phyloP scores from a whole-genome alignment of 495 filamentous ascomycete species.

The Platismatia glauca region DNA sequence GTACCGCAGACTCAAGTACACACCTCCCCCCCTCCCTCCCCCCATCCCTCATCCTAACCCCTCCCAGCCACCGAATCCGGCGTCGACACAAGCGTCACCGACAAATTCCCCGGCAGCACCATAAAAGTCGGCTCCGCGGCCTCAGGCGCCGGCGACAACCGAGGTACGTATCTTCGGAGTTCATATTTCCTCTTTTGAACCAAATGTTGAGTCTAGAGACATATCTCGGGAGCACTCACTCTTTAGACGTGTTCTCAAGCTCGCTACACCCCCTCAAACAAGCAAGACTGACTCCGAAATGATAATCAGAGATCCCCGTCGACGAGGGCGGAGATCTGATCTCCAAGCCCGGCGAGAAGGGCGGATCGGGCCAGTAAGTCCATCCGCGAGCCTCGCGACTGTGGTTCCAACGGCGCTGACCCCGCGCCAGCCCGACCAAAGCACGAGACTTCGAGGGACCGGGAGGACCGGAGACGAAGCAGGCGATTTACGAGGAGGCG shows the following conservation, averaged over 20 bases:
- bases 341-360: constrained; percentile 21
- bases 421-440: constrained; percentile 30
- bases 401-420: background rate
- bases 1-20: constrained; percentile 20
- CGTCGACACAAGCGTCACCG: constrained; percentile 31
- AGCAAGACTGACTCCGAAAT: too few relatives aligned
- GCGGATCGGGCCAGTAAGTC: constrained; percentile 28
- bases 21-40: background rate
- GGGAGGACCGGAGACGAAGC: constrained; percentile 41
- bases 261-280: too few relatives aligned
- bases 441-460: constrained; percentile 41
- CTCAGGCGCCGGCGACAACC: constrained; percentile 38
- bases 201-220: too few relatives aligned
- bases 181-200: too few relatives aligned
- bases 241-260: too few relatives aligned
- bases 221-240: too few relatives aligned
- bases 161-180: too few relatives aligned
- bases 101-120: constrained; percentile 35
- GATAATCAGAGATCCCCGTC: constrained; percentile 41
- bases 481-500: constrained; percentile 27
- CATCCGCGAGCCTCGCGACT: background rate
- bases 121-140: constrained; percentile 38
- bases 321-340: constrained; percentile 38
- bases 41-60: background rate
- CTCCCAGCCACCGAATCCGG: constrained; percentile 37